Evolutionary conservation across 805 yeast genomes (phyloP).

Genomic region (Candida nitratophila): DNA sequence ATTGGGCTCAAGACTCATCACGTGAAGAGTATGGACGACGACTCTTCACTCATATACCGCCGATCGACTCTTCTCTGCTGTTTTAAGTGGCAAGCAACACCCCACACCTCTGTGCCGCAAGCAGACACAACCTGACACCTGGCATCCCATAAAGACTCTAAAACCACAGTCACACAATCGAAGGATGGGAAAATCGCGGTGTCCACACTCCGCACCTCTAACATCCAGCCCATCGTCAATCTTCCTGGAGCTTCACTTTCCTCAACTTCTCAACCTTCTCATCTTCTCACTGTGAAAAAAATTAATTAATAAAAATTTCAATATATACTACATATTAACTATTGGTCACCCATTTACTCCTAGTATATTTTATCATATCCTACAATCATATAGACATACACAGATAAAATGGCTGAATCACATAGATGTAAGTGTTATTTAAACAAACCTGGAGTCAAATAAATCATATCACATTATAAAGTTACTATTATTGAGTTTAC

Average conservation of each 20-base stretch:
- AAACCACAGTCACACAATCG: neutral
- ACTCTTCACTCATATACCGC: no score
- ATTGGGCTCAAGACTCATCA: no score
- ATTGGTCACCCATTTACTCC: no score
- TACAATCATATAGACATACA: constrained; percentile 7
- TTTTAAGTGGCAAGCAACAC: no score
- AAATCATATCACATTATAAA: neutral
- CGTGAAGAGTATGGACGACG: no score
- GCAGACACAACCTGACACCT: no score
- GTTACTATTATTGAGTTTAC: neutral
- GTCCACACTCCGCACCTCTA: neutral
- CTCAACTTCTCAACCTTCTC: neutral
- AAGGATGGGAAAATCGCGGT: neutral
- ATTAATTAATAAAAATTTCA: neutral
- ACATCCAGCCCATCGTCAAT: neutral
- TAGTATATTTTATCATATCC: neutral
- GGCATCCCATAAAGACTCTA: no score
- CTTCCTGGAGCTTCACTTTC: no score
- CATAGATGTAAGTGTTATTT: constrained; percentile 80
- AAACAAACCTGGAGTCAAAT: neutral
- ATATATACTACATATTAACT: neutral
- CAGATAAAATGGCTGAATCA: constrained; percentile 81
- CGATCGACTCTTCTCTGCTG: no score
- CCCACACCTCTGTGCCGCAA: no score
- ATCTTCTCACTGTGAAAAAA: neutral